Percentiles rank a stretch among this genome's conserved stretches.
phyloP scores from a whole-genome alignment of 441 rosid species.

The Adansonia gregorii region DNA sequence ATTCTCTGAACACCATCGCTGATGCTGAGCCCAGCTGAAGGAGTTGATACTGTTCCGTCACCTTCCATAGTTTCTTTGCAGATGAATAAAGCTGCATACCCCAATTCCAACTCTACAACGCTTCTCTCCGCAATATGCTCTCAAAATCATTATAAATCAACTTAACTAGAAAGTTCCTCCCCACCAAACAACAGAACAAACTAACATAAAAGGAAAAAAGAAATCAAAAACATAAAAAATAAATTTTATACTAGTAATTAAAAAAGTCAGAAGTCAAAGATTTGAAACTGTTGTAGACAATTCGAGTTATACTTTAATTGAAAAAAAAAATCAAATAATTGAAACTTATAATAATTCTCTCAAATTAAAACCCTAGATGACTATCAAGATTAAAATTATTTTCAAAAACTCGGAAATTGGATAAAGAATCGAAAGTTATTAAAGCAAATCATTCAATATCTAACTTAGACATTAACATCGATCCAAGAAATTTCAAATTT shows the following conservation, averaged over 20 bases:
- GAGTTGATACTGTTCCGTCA: slow-evolving; percentile 56
- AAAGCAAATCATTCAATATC: background rate
- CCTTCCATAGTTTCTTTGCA: slow-evolving; percentile 69
- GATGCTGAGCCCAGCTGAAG: slow-evolving; percentile 52
- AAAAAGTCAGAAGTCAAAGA: background rate
- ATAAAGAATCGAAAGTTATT: background rate
- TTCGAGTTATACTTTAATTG: background rate
- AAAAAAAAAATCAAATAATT: background rate
- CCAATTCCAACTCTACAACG: slow-evolving; percentile 58
- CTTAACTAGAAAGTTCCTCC: slow-evolving; percentile 32
- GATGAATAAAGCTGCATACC: slow-evolving; percentile 47
- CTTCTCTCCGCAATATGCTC: slow-evolving; percentile 46
- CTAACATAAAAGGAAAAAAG: slow-evolving; percentile 28
- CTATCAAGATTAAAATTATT: slow-evolving; percentile 4
- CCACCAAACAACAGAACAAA: slow-evolving; percentile 32
- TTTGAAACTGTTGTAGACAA: background rate
- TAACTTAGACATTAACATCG: background rate
- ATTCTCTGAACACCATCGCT: slow-evolving; percentile 49
- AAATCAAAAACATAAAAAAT: background rate
- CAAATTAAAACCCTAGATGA: slow-evolving; percentile 24
- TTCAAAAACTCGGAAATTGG: background rate
- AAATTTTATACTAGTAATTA: background rate
- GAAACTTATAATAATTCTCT: background rate
- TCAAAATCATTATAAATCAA: slow-evolving; percentile 62
- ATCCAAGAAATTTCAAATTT: slow-evolving; percentile 17